Percentiles rank a stretch among this genome's conserved stretches.
phyloP scores from a whole-genome alignment of 306 rosid genomes.

The Vigna hirtella region DNA sequence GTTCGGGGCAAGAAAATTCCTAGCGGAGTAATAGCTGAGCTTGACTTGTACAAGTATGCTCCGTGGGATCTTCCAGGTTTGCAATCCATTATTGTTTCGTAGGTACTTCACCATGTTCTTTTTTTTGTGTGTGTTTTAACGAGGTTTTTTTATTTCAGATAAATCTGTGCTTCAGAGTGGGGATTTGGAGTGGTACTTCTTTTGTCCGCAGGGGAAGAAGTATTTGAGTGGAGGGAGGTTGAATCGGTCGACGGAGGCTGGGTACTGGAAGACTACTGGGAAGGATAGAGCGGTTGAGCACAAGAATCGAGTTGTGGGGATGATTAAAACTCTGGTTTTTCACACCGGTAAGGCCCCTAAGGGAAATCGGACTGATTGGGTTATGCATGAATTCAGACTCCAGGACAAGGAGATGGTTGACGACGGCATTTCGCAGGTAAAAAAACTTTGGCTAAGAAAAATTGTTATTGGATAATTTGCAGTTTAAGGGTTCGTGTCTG shows the following conservation, averaged over 20 bases:
- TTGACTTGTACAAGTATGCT: constrained; percentile 69
- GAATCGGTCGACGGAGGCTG: constrained; percentile 70
- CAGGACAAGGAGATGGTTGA: constrained; percentile 51
- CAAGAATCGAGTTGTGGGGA: constrained; percentile 57
- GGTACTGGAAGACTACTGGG: constrained; percentile 92
- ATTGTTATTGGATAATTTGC: not conserved
- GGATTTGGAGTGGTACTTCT: constrained; percentile 85
- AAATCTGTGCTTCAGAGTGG: constrained; percentile 56
- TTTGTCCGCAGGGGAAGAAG: constrained; percentile 69
- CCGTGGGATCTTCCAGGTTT: constrained; percentile 96
- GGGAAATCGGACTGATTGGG: constrained; percentile 87
- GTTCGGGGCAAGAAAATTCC: constrained; percentile 49
- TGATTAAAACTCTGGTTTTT: constrained; percentile 72
- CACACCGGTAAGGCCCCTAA: constrained; percentile 60
- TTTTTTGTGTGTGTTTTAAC: not conserved
- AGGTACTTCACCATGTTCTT: not conserved
- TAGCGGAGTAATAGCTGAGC: constrained; percentile 58
- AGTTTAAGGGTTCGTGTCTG: constrained; percentile 2
- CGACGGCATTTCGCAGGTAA: constrained; percentile 60
- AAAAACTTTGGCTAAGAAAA: not conserved
- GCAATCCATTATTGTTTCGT: not conserved
- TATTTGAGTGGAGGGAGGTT: constrained; percentile 70
- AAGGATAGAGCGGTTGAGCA: constrained; percentile 59
- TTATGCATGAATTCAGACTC: constrained; percentile 82
- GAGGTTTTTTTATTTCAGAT: constrained; percentile 46